Evolutionary conservation across 73 alveolate species (phyloP).

Genomic region (Durusdinium trenchii): DNA sequence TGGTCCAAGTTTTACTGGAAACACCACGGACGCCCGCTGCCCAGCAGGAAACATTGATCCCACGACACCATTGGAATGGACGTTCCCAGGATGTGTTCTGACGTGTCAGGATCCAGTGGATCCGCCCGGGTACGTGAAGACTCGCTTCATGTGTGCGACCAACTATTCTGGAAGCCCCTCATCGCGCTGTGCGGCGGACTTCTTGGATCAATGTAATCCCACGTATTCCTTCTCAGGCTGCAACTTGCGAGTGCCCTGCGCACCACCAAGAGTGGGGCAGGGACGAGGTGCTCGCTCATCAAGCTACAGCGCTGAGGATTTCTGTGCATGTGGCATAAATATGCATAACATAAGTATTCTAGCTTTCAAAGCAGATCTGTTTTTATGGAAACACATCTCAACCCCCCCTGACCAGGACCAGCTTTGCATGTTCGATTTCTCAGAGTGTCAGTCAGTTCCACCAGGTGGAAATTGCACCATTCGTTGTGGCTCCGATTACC

Average conservation of each 20-base stretch:
- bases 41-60: constrained; percentile 77
- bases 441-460: constrained; percentile 55
- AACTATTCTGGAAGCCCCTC: constrained; percentile 33
- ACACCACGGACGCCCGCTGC: constrained; percentile 60
- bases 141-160: constrained; percentile 90
- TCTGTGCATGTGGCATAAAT: not conserved
- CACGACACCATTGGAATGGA: constrained; percentile 68
- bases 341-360: not conserved
- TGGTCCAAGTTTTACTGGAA: constrained; percentile 72
- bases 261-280: constrained; percentile 27
- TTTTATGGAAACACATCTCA: not conserved
- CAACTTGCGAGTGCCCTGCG: constrained; percentile 60
- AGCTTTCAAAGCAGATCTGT: not conserved
- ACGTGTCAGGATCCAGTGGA: constrained; percentile 33
- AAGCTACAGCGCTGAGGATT: constrained; percentile 9
- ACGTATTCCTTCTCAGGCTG: constrained; percentile 90
- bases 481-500: constrained; percentile 81
- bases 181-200: constrained; percentile 75
- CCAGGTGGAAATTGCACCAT: constrained; percentile 86
- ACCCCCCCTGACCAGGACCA: not conserved
- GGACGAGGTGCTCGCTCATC: constrained; percentile 29
- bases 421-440: constrained; percentile 65
- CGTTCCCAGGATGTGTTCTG: constrained; percentile 78
- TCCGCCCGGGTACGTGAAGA: constrained; percentile 72
- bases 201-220: constrained; percentile 29